Evolutionary conservation across 2,329 filamentous ascomycete species (phyloP), one percentile per base, ranked within the genome.

Genomic region (Claviceps capensis): DNA sequence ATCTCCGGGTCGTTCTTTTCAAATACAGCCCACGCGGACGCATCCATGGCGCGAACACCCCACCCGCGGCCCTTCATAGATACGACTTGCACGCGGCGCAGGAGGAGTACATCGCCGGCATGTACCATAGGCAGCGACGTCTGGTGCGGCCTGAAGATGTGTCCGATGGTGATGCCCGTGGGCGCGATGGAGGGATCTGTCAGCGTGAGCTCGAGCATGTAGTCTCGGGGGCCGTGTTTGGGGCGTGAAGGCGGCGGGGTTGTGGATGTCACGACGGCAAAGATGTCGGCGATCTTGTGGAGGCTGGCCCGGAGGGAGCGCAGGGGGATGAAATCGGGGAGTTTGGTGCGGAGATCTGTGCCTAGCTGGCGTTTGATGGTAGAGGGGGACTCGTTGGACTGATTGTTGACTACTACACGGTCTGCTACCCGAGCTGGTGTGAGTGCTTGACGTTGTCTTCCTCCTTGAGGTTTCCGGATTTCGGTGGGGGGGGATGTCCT

Each of bases 1-100:
- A 62, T 61, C 52, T 67, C 62, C 50, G 62, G 60, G 46, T 67
- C 64, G 3, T 64, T 64, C 41, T 66, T 64, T 57, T 81, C 77
- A 55, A 79, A 82, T 3, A 84, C 77, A 2, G 77, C 80, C 77
- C 81, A 84, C 51, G 76, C 75, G 16, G 78, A 82, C 37, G 67
- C 69, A 45, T 77, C 75, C n/a, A 69, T 71, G n/a, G 72, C 72
- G 47, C 72, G 67, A 48, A 83, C 65, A 0, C 77, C 79, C 55
- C 78, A 81, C 1, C 75, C 79, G 50, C 74, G 74, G 46, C 69
- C 70, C 53, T 74, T 73, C 49, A 82, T 64, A 2, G 78, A 69
- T 43, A 74, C 68, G 14, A 81, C 75, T 30, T 71, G 69, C 56
- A 84, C 78, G 47, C 72, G 70, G 23, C 77, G 73, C 41, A 84